Conservation (phyloP, 805 yeast species). For the Ogataea philodendri region DNA sequence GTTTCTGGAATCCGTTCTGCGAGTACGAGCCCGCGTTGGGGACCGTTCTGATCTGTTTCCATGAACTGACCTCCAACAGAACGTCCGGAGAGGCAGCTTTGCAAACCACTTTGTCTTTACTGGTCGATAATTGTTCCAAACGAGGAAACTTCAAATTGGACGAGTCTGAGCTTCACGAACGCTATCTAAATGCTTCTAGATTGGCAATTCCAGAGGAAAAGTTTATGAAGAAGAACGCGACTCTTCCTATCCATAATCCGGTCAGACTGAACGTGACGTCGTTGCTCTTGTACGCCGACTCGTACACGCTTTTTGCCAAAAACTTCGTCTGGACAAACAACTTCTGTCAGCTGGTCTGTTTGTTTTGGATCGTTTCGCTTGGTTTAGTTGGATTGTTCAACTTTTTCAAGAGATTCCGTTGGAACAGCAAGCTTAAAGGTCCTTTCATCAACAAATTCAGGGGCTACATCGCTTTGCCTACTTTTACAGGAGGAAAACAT, state of each 20-base stretch:
- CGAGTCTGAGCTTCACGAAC: conserved; percentile 1
- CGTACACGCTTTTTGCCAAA: conserved; percentile 23
- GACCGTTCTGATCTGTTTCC: conserved; percentile 26
- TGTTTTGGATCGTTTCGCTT: conserved; percentile 25
- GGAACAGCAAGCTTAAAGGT: conserved; percentile 12
- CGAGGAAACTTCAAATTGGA: conserved; percentile 12
- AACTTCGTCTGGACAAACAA: conserved; percentile 18
- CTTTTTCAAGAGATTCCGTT: conserved; percentile 11
- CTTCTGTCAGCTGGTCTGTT: conserved; percentile 18
- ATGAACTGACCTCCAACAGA: conserved; percentile 11
- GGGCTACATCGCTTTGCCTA: conserved; percentile 23
- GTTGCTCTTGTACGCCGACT: conserved; percentile 12
- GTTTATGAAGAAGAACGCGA: not conserved
- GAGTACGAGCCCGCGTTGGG: conserved; percentile 28
- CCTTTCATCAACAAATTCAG: conserved; percentile 16
- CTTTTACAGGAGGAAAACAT: conserved; percentile 20
- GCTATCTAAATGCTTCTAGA: conserved; percentile 18
- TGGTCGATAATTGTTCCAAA: conserved; percentile 14
- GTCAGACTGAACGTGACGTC: conserved; percentile 11
- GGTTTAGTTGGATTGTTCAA: conserved; percentile 20
- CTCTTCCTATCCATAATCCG: conserved; percentile 16
- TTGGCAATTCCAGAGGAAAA: conserved; percentile 6
- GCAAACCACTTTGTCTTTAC: conserved; percentile 11
- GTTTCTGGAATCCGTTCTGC: conserved; percentile 27
- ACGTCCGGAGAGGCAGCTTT: not conserved